These are phyloP conservation scores for Botrytis tulipae DNA, from an alignment of 2,329 filamentous ascomycete species.

Conservation along the genomic window DNA sequence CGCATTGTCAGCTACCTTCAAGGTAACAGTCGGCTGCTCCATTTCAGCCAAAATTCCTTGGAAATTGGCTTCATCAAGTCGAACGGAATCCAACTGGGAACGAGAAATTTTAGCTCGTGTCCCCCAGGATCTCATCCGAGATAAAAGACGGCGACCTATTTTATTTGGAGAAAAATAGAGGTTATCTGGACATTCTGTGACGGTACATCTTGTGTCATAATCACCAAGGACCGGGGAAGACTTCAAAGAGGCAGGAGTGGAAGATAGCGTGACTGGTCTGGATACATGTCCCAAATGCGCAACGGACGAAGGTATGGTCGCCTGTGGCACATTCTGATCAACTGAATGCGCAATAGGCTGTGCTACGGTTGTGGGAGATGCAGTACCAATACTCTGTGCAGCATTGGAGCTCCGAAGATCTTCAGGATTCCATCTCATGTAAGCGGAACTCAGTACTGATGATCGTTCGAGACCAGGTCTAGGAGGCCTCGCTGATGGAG, in stretches of 20 bases:
- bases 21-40: background rate
- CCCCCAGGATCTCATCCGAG: background rate
- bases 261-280: no score
- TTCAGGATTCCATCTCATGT: no score
- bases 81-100: background rate
- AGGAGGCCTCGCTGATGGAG: background rate
- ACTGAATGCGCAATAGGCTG: background rate
- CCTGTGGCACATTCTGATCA: no score
- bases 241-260: background rate
- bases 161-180: background rate
- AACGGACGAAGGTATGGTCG: background rate
- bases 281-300: background rate
- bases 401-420: no score
- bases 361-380: background rate
- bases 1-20: background rate
- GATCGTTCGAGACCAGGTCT: background rate
- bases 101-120: background rate
- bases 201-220: background rate
- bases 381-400: background rate
- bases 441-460: no score
- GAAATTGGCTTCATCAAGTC: background rate
- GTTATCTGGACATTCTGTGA: background rate
- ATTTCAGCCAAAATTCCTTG: rapidly evolving
- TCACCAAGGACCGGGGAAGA: background rate
- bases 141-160: background rate